Percentiles rank a stretch among this genome's conserved stretches.
Evolutionary conservation across 1,139 yeast genomes (phyloP).

Genomic region (Hyphopichia burtonii): DNA sequence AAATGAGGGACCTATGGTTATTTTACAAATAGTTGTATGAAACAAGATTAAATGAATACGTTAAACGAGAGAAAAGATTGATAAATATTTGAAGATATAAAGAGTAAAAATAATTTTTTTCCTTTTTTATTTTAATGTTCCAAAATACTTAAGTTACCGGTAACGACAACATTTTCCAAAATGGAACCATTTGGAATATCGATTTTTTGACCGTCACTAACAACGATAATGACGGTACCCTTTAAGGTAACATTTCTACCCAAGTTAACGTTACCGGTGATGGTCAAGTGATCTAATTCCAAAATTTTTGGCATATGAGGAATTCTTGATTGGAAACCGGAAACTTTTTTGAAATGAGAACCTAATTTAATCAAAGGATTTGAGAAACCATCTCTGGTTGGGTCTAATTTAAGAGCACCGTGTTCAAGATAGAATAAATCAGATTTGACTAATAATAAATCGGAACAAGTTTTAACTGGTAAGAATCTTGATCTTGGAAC

Average conservation of each 20-base stretch:
- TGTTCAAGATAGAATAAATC: constrained; percentile 89
- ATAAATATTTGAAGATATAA: too few relatives aligned
- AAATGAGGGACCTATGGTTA: too few relatives aligned
- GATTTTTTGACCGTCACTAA: constrained; percentile 94
- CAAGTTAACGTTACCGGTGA: constrained; percentile 91
- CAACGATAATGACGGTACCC: constrained; percentile 96
- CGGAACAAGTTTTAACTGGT: constrained; percentile 97
- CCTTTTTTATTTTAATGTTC: constrained; percentile 65
- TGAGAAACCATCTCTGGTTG: constrained; percentile 79
- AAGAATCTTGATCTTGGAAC: constrained; percentile 97
- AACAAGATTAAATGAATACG: not conserved
- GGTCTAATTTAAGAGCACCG: constrained; percentile 84
- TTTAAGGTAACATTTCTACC: constrained; percentile 90
- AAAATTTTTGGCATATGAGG: constrained; percentile 95
- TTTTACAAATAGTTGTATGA: not conserved
- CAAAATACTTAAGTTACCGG: constrained; percentile 92
- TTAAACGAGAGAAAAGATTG: not conserved
- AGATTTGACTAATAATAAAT: constrained; percentile 90
- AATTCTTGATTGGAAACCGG: constrained; percentile 85
- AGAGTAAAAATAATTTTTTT: too few relatives aligned
- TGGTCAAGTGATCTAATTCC: constrained; percentile 95
- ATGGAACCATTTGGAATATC: constrained; percentile 96
- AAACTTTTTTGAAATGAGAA: constrained; percentile 92
- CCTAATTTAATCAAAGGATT: constrained; percentile 96
- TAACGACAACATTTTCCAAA: constrained; percentile 93